Evolutionary conservation across 2,329 filamentous ascomycete species (phyloP).

Genomic region (Alternaria atra): DNA sequence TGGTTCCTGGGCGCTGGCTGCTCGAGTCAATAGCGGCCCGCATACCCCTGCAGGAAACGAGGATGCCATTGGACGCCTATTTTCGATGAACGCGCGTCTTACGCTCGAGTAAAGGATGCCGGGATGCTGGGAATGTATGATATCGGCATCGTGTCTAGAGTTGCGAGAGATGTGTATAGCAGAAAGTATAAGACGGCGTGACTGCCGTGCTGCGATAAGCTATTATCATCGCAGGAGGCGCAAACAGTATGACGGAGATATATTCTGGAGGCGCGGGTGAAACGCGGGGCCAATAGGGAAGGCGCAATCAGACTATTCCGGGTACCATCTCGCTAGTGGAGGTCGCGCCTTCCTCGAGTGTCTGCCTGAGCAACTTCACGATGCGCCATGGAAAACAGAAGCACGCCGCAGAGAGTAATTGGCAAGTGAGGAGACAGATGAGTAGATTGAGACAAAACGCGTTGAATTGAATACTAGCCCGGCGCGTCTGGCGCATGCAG

Average conservation of each 20-base stretch:
- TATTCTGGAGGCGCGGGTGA: constrained; percentile 12
- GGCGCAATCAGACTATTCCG: constrained; percentile 14
- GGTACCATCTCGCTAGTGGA: constrained; percentile 4
- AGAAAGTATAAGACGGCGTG: not conserved
- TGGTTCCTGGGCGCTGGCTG: constrained; percentile 8
- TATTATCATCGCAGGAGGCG: not conserved
- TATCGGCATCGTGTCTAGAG: constrained; percentile 5
- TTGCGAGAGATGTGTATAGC: not conserved
- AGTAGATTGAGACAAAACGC: not conserved
- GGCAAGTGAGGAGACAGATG: not conserved
- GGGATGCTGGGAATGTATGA: constrained; percentile 1
- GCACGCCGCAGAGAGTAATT: not conserved
- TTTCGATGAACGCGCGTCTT: constrained; percentile 26
- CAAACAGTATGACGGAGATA: not conserved
- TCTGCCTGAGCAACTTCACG: constrained; percentile 1
- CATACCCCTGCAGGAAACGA: constrained; percentile 10
- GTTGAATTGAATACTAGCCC: not conserved
- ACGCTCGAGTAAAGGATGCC: constrained; percentile 2
- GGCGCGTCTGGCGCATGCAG: constrained; percentile 14
- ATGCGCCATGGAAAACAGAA: constrained; percentile 4
- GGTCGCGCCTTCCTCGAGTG: not conserved
- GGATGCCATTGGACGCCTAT: constrained; percentile 15
- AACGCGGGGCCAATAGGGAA: constrained; percentile 24
- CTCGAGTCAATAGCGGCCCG: constrained; percentile 18
- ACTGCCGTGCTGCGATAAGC: not conserved